Conservation (phyloP, 163 green algal genomes). For the Scenedesmus sp. region DNA sequence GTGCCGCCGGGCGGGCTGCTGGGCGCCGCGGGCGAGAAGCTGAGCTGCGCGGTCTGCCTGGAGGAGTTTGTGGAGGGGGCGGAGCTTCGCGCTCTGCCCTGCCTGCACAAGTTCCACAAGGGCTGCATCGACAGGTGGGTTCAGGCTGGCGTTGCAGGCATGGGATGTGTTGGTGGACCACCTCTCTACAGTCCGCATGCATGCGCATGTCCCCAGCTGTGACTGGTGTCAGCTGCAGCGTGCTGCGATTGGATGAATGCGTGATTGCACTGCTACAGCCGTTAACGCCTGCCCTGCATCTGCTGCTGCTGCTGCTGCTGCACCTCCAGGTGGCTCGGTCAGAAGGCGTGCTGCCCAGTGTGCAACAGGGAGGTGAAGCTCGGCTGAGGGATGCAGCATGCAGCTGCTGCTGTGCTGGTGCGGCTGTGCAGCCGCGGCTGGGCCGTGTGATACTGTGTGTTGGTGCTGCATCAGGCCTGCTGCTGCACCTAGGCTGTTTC, state of each 20-base stretch:
- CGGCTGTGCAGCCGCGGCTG: neutral
- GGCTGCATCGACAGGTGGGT: slow-evolving; percentile 57
- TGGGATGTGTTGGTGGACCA: too few species aligned
- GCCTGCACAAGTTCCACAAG: slow-evolving; percentile 59
- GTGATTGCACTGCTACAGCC: too few species aligned
- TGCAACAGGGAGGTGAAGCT: slow-evolving; percentile 43
- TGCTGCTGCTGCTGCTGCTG: neutral
- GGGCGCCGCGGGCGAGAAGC: slow-evolving; percentile 41
- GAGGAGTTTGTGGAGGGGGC: slow-evolving; percentile 55
- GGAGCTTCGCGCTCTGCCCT: slow-evolving; percentile 55
- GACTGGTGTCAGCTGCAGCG: neutral
- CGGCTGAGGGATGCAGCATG: neutral
- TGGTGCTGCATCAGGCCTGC: neutral
- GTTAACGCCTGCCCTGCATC: too few species aligned
- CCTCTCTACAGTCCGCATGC: too few species aligned
- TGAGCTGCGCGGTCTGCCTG: slow-evolving; percentile 49
- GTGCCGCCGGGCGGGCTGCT: slow-evolving; percentile 38
- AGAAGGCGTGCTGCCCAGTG: slow-evolving; percentile 52
- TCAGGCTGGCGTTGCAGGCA: neutral
- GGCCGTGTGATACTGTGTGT: neutral
- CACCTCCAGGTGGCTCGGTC: slow-evolving; percentile 1
- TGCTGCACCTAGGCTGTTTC: too few species aligned
- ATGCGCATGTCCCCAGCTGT: too few species aligned
- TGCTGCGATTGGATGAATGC: neutral
- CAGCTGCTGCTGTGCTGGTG: neutral